phyloP scores from a whole-genome alignment of 441 rosid species.

The Syzygium syzygioides region DNA sequence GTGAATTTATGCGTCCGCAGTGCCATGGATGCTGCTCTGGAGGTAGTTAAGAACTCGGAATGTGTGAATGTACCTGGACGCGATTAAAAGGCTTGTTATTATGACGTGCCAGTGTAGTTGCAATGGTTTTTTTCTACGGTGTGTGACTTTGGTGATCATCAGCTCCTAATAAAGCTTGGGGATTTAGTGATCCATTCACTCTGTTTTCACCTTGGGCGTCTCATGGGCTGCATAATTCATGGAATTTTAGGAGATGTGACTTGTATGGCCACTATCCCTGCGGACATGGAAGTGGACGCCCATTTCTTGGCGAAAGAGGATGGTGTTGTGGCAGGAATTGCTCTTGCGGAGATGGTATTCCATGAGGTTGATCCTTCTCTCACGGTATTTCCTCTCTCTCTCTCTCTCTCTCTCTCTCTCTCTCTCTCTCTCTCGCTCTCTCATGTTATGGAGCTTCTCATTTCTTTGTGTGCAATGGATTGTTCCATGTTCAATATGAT shows the following conservation, averaged over 20 bases:
- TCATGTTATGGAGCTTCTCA: not conserved
- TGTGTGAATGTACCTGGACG: not conserved
- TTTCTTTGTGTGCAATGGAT: constrained; percentile 2
- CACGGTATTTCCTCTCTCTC: constrained; percentile 33
- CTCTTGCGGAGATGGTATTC: constrained; percentile 80
- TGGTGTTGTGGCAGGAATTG: constrained; percentile 76
- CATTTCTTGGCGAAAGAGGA: constrained; percentile 85
- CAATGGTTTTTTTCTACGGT: not conserved
- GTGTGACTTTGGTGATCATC: not conserved
- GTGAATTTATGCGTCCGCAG: not conserved
- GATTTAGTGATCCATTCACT: not conserved
- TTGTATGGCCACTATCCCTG: constrained; percentile 84
- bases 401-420: not conserved
- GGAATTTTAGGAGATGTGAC: constrained; percentile 76
- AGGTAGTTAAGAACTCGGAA: not conserved
- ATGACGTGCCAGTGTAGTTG: not conserved
- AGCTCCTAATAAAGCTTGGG: not conserved
- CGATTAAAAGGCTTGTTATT: not conserved
- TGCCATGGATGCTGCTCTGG: not conserved
- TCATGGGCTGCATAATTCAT: constrained; percentile 12
- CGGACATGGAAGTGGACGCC: constrained; percentile 86
- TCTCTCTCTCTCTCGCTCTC: not conserved
- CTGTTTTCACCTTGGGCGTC: not conserved
- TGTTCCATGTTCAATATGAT: constrained; percentile 6
- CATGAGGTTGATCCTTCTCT: constrained; percentile 73